Evolutionary conservation across 306 rosid species (phyloP).

Genomic region (Sphenostylis stenocarpa): DNA sequence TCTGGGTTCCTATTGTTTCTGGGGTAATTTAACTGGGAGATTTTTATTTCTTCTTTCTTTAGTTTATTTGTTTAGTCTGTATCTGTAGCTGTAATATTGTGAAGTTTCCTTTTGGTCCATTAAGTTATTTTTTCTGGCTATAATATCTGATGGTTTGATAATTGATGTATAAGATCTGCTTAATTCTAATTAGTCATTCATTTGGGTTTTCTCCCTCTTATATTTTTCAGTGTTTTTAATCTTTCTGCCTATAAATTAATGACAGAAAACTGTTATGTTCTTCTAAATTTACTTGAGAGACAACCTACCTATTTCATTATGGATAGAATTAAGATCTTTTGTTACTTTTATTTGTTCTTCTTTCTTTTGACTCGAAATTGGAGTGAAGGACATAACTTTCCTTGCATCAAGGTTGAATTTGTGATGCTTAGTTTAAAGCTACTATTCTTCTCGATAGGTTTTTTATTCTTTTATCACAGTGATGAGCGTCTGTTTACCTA

Average conservation of each 20-base stretch:
- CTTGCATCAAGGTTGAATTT: conserved; percentile 2
- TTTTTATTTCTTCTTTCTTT: not conserved
- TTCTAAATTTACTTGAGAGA: not conserved
- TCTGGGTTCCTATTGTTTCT: conserved; percentile 28
- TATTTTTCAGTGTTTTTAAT: not conserved
- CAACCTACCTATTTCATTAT: too few species aligned
- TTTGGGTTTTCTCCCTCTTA: not conserved
- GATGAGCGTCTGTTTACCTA: conserved; percentile 12
- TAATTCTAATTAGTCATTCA: conserved; percentile 23
- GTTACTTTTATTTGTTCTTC: not conserved
- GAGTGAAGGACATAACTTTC: conserved; percentile 18
- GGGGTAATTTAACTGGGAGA: conserved; percentile 26
- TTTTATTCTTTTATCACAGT: not conserved
- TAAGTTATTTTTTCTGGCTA: not conserved
- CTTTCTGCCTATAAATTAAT: not conserved
- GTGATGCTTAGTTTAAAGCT: not conserved
- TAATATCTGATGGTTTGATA: conserved; percentile 2
- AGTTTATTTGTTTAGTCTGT: not conserved
- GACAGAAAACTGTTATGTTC: not conserved
- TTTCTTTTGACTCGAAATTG: conserved; percentile 22
- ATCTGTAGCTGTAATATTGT: conserved; percentile 20
- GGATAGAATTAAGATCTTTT: conserved; percentile 8
- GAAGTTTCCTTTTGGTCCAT: conserved; percentile 27
- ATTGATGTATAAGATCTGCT: conserved; percentile 58
- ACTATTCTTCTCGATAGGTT: not conserved